Base-by-base conservation (phyloP, 176 grass and related monocot genomes). In the Metroxylon sagu region DNA sequence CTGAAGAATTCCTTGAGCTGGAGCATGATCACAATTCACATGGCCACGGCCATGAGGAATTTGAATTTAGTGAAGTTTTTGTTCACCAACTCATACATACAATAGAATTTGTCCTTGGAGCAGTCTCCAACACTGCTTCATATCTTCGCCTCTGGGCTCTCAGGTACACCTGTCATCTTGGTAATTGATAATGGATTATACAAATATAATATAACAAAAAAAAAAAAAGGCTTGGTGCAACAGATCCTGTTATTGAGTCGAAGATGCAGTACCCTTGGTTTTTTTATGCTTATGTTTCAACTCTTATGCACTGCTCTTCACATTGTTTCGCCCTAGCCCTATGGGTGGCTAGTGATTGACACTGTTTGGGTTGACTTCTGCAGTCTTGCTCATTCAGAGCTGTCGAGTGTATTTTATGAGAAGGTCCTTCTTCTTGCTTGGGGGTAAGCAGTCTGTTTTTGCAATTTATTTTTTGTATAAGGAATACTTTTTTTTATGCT, bases 61-160 rank as follows among this genome's bases (percentile, higher is more conserved):
- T 97, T 25, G 87, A 97, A 50, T 91, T 97, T 48, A 83, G 84
- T 53, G 93, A 88, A 81, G 53, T 97, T 72, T 88, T 97, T 76
- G 87, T 97, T 30, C 87, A 97, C 70, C 87, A 97, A 59, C 65
- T 97, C 53, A 97, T 97, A 64, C 93, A 97, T 73, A 88, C 84
- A 17, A 97, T 97, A 35, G 93, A 97, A 74, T 97, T 97, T 83
- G 93, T 97, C 68, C 84, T 97, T 59, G 84, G 93, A 54, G 93
- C 84, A 48, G 87, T 97, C 49, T 97, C 93, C 61, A 97, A 97
- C 63, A 97, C 87, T 10, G 93, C 93, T 50, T 91, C 93, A 21
- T 97, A 97, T 56, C 93, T 97, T 77, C 93, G 87, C 26, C 84
- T 97, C 14, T 97, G 93, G 93, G 93, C 87, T 74, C 93, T 97